phyloP scores from a whole-genome alignment of 192 early-diverging fungal genomes.

The Backusella circina region DNA sequence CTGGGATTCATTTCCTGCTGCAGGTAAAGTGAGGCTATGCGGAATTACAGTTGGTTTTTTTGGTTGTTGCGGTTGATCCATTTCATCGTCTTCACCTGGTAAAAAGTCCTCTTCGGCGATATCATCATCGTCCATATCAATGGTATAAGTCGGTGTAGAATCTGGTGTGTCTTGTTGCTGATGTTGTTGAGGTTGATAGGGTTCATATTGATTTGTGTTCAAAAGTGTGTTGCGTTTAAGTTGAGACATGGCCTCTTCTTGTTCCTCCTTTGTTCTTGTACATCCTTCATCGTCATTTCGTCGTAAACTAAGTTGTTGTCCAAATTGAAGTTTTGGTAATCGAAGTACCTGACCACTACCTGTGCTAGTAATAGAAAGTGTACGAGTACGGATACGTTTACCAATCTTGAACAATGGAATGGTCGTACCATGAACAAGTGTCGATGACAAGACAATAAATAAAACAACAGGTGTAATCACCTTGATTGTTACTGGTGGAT shows the following conservation, averaged over 20 bases:
- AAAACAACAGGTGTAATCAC: constrained; percentile 56
- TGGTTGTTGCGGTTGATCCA: background rate
- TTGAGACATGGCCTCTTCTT: constrained; percentile 12
- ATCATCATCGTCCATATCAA: constrained; percentile 21
- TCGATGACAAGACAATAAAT: constrained; percentile 73
- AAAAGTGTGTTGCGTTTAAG: constrained; percentile 20
- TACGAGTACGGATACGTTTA: constrained; percentile 38
- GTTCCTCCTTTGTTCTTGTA: background rate
- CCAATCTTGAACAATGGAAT: constrained; percentile 75
- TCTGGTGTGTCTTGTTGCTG: background rate
- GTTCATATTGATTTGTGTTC: constrained; percentile 15
- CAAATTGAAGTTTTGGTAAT: constrained; percentile 33
- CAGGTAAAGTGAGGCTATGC: constrained; percentile 8
- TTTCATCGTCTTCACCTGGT: constrained; percentile 17
- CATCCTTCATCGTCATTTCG: constrained; percentile 11
- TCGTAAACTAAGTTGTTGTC: constrained; percentile 10
- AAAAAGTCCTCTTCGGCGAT: constrained; percentile 29
- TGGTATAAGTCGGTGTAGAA: constrained; percentile 2
- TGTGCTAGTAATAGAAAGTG: constrained; percentile 31
- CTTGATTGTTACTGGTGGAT: constrained; percentile 11
- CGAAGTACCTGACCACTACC: constrained; percentile 28
- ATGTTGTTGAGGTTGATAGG: background rate
- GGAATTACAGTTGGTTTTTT: background rate
- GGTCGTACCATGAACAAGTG: constrained; percentile 81
- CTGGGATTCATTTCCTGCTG: constrained; percentile 12